Percentiles rank a stretch among this genome's conserved stretches.
Conservation (phyloP, 2,329 filamentous ascomycete species). For the Alternaria postmessia region DNA sequence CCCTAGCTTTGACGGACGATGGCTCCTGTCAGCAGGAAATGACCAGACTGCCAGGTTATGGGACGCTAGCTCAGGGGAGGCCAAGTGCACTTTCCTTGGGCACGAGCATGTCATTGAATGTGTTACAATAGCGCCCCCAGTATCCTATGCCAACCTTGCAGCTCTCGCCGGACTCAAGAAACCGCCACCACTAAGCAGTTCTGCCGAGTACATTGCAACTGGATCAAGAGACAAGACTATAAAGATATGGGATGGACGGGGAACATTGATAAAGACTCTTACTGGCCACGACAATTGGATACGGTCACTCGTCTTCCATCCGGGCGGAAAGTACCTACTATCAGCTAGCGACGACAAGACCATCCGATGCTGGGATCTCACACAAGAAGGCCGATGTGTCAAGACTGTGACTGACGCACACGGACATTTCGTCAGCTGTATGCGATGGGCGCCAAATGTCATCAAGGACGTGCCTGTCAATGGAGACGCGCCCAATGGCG, state of each 20-base stretch:
- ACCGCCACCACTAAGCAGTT: constrained; percentile 74
- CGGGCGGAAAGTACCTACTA: constrained; percentile 87
- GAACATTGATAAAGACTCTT: constrained; percentile 83
- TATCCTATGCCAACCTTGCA: constrained; percentile 80
- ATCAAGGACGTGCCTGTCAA: constrained; percentile 64
- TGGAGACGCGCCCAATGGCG: constrained; percentile 54
- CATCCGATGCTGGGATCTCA: constrained; percentile 90
- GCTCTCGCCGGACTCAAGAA: constrained; percentile 83
- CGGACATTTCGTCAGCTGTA: constrained; percentile 83
- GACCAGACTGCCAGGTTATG: constrained; percentile 84
- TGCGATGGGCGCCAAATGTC: constrained; percentile 85
- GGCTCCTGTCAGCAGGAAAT: constrained; percentile 81
- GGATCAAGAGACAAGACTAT: constrained; percentile 91
- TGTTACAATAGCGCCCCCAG: constrained; percentile 82
- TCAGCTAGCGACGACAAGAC: constrained; percentile 91
- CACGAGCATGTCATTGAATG: constrained; percentile 90
- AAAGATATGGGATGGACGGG: constrained; percentile 85
- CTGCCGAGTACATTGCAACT: constrained; percentile 88
- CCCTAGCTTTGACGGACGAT: constrained; percentile 83
- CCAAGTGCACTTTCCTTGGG: constrained; percentile 80
- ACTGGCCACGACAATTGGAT: constrained; percentile 96
- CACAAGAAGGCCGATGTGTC: constrained; percentile 88
- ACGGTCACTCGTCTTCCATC: constrained; percentile 84
- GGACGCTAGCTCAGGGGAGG: constrained; percentile 80
- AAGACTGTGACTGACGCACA: constrained; percentile 81